phyloP scores from a whole-genome alignment of 805 yeast genomes.

The Saccharomyces jurei region DNA sequence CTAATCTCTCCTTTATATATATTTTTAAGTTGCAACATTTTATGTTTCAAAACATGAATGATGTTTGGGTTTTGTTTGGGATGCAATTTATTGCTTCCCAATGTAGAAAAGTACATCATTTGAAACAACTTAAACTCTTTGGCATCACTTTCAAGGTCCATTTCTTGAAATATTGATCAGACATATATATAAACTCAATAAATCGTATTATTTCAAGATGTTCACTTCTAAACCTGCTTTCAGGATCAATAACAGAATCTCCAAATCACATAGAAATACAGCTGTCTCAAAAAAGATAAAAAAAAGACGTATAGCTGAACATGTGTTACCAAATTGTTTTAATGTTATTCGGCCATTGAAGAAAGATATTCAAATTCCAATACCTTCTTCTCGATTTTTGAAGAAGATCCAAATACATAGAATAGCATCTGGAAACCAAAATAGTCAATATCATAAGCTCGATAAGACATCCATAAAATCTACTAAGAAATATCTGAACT shows the following conservation, averaged over 20 bases:
- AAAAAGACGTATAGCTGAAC: not conserved
- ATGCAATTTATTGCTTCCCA: not conserved
- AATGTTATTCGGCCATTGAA: not conserved
- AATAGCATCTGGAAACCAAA: not conserved
- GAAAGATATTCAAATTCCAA: constrained; percentile 7
- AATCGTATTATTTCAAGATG: not conserved
- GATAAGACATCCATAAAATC: not conserved
- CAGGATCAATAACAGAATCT: not conserved
- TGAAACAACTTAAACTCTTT: not conserved
- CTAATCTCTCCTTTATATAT: not conserved
- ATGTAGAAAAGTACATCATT: not conserved
- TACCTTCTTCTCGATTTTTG: constrained; percentile 8
- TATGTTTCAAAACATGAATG: not conserved
- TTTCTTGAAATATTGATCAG: not conserved
- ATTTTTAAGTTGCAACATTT: not conserved
- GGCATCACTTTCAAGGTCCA: not conserved
- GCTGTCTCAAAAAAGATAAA: not conserved
- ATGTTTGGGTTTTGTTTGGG: not conserved
- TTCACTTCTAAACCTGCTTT: not conserved
- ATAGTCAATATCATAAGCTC: not conserved
- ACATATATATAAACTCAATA: not conserved
- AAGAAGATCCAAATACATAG: constrained; percentile 3
- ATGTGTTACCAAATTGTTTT: not conserved
- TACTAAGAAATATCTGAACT: constrained; percentile 10
- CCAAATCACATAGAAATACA: not conserved